Evolutionary conservation across 2,329 filamentous ascomycete genomes (phyloP).

Genomic region (Aspergillus fructus): DNA sequence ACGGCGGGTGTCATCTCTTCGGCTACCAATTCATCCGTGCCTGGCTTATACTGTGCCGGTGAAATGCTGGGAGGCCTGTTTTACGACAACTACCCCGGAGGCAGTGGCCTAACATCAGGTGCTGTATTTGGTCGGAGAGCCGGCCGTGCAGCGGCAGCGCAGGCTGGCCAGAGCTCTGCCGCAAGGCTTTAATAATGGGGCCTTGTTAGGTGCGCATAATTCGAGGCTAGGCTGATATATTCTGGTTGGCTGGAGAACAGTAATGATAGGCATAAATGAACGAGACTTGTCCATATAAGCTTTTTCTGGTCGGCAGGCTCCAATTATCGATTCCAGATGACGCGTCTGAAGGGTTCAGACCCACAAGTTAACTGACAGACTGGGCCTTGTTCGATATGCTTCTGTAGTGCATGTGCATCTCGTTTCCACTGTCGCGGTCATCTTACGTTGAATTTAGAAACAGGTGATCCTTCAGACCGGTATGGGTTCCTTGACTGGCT

Average conservation of each 20-base stretch:
- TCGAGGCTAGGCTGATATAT: neutral
- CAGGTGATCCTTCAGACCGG: too few species aligned
- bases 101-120: constrained; percentile 61
- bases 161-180: neutral
- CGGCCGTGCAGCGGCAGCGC: constrained; percentile 34
- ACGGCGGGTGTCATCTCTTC: constrained; percentile 48
- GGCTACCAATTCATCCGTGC: constrained; percentile 34
- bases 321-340: neutral
- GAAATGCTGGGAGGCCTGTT: constrained; percentile 68
- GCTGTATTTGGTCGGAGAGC: constrained; percentile 53
- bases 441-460: too few species aligned
- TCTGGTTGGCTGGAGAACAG: neutral
- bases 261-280: neutral
- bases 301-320: neutral
- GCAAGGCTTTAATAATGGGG: neutral
- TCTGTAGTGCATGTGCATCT: too few species aligned
- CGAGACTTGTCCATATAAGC: neutral
- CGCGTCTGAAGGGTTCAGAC: too few species aligned
- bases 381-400: too few species aligned
- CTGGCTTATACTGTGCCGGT: constrained; percentile 60
- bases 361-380: too few species aligned
- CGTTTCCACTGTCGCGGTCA: too few species aligned
- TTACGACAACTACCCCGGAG: constrained; percentile 63
- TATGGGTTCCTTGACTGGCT: too few species aligned
- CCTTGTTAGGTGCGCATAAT: neutral